Evolutionary conservation across 1,284 basidiomycete genomes (phyloP), one percentile per base, ranked within the genome.

Genomic region (Sanghuangporus weigelae): DNA sequence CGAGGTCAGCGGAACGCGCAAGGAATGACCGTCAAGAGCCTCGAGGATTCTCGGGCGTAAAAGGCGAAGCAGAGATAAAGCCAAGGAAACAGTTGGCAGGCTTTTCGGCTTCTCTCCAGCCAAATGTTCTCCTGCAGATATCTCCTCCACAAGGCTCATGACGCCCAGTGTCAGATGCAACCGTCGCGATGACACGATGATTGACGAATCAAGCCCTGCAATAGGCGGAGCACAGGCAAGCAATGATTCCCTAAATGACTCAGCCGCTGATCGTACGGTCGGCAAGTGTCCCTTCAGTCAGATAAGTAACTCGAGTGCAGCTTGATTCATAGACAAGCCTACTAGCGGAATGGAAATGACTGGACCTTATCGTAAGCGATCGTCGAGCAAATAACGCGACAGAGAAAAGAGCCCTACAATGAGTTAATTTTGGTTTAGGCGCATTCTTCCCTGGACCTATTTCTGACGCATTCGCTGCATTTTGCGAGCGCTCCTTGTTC

Each of bases 151-250:
- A 50, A 90, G 81, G 0, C 80, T 74, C 85, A 91, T 87, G 0
- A 89, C 86, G 2, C 87, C 89, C 1, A 91, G 74, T 0, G 88
- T 90, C 62, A 90, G 73, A 70, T 90, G 89, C 50, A 90, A 73
- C 14, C 89, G 73, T 10, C 85, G 78, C 0, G 88, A 82, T 31
- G 84, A 77, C 59, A 90, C 78, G 57, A 87, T 71, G 68, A 90
- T 83, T 1, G 79, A 78, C 14, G 68, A 69, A 71, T 90, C 84
- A 6, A 90, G 74, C 0, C 89, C 89, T 0, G 78, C 73, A 7
- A 89, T 77, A 1, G 72, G 59, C 26, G 77, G 76, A 8, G 67
- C 62, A 49, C 64, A 66, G 5, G 68, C 67, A 2, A 78, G 74
- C 21, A 88, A 72, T 3, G 75, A 76, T 46, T 67, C 67, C 39